Evolutionary conservation across 331 rosid genomes (phyloP), one percentile per base, ranked within the genome.

Genomic region (Pyracantha coccinea): DNA sequence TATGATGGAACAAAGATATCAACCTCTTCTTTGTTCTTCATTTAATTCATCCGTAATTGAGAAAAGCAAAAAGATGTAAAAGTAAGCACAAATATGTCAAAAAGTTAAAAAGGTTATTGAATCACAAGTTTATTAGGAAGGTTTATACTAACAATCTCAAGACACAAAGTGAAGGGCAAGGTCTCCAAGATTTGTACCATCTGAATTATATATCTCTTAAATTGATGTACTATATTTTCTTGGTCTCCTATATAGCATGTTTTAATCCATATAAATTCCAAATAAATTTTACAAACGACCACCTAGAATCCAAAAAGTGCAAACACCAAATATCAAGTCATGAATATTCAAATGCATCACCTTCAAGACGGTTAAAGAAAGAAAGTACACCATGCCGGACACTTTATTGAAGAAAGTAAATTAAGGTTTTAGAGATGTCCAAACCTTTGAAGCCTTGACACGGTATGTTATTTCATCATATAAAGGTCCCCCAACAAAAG

Each of bases 401-500:
- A 79, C 21, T 66, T 50, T 66, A 69, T 74, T 66, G 13, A 33
- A 68, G 29, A 54, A 54, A 16, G 23, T 29, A n/a, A 55, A 32
- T 28, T 74, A 62, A 45, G n/a, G 76, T 60, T 63, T 25, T 20
- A 63, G 45, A 64, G 77, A 83, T 21, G 55, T 76, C 64, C 85
- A 28, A 73, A 94, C 99, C 99, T 90, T 95, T 65, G 85, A 85
- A 73, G 99, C 99, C 81, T 92, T 86, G 35, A 83, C 90, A 57
- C 69, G 79, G 83, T 92, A 92, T 70, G 85, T 85, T 71, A 92
- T 83, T 80, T 92, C 99, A 72, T 95, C 88, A 75, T 90, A 89
- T 69, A 92, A 76, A 78, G 99, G 99, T 54, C 99, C 99, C 71
- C 87, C 96, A 78, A 85, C 83, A 81, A 73, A 92, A 74, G 84